Percentiles rank a stretch among this genome's conserved stretches.
Evolutionary conservation across 192 early-diverging fungal species (phyloP).

Genomic region (Coemansia sp.): DNA sequence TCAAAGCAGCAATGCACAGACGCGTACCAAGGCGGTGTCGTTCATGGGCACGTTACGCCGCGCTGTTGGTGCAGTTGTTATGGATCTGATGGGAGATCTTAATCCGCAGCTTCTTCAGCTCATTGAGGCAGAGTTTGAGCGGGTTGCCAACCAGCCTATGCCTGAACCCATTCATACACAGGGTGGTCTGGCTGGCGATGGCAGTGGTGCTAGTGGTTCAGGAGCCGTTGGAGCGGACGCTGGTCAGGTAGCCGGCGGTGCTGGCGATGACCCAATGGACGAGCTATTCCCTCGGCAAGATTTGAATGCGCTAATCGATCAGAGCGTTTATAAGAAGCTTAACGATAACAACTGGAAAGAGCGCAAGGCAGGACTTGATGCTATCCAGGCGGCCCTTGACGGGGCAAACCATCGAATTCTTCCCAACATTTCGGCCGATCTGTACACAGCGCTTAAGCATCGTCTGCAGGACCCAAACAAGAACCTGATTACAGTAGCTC

Average conservation of each 20-base stretch:
- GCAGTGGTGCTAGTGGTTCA: slow-evolving; percentile 2
- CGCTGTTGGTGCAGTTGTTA: slow-evolving; percentile 80
- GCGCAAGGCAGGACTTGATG: slow-evolving; percentile 88
- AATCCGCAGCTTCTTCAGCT: slow-evolving; percentile 74
- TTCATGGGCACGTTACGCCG: slow-evolving; percentile 79
- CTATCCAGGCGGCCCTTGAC: slow-evolving; percentile 71
- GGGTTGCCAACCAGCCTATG: slow-evolving; percentile 62
- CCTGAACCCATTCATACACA: slow-evolving; percentile 50
- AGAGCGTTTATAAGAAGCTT: slow-evolving; percentile 56
- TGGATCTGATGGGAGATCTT: slow-evolving; percentile 83
- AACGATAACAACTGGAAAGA: slow-evolving; percentile 87
- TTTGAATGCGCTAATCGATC: slow-evolving; percentile 61
- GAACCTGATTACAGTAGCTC: slow-evolving; percentile 74
- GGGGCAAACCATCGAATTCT: slow-evolving; percentile 78
- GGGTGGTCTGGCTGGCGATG: slow-evolving; percentile 9
- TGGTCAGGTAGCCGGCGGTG: not conserved
- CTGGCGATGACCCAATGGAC: slow-evolving; percentile 63
- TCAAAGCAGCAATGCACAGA: slow-evolving; percentile 79
- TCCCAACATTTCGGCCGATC: slow-evolving; percentile 71
- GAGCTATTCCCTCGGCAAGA: slow-evolving; percentile 88
- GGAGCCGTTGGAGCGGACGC: not conserved
- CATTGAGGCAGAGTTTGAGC: slow-evolving; percentile 92
- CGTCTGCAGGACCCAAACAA: slow-evolving; percentile 90
- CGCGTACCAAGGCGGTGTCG: slow-evolving; percentile 74
- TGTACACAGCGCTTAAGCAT: slow-evolving; percentile 75